Base-by-base conservation (phyloP, 129 eudicot species). In the Lonicera japonica region DNA sequence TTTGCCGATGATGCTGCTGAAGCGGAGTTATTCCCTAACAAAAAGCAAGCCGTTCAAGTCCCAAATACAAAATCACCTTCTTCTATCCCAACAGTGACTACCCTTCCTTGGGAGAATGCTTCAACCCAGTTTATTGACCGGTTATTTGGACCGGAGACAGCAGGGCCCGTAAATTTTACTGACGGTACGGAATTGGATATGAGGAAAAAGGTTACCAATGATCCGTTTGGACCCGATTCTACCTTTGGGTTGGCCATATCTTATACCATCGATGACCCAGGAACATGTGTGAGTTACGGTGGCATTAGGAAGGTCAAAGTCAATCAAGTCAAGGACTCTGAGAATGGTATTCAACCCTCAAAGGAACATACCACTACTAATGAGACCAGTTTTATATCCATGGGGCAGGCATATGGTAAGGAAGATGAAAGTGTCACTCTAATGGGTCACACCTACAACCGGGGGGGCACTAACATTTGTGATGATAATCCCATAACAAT, bases 221-320 rank as follows among this genome's bases (percentile, higher is more conserved):
- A 77, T 14, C 80, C 80, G 29, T 72, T 72, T 20, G 90, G 65
- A 54, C 72, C 69, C 23, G 66, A 68, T 16, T 56, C 83, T 16
- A 72, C 79, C 48, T 78, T 74, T 22, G 80, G 84, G 56, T 77
- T 88, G 70, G 74, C 94, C 3, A 84, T 79, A 65, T 76, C 95
- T 34, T 79, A 86, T 57, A 43, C 73, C 22, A 62, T 79, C 52
- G 96, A 81, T 46, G 84, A 84, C 54, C 75, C 84, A 0, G 84
- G 75, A 61, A 57, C 61, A 56, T 70, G 73, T 23, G 64, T 81
- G 48, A 78, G 73, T 64, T 88, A 71, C 51, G 84, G 88, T 46
- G 84, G 92, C n/a, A 70, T 79, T 69, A 79, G 89, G 40, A 88
- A 88, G 71, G 86, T 84, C 21, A 87, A 83, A 78, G 91, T 87